These are phyloP conservation scores for Dillenia suffruticosa DNA, from an alignment of 164 flowering plant species.

Conservation along the genomic window DNA sequence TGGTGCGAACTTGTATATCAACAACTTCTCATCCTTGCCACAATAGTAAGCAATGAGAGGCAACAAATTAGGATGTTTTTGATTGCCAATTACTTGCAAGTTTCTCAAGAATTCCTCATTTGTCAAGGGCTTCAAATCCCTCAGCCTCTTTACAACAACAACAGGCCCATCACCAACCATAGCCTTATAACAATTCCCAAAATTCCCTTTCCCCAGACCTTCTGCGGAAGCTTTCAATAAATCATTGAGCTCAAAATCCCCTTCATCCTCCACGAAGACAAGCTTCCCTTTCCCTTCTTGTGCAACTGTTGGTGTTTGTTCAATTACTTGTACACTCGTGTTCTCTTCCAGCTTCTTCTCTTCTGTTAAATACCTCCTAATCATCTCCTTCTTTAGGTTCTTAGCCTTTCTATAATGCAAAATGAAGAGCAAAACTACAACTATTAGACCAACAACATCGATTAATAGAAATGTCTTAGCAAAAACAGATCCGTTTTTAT, in stretches of 20 bases:
- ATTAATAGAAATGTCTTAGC: constrained; percentile 18
- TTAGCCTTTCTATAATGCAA: constrained; percentile 26
- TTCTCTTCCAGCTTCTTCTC: not conserved
- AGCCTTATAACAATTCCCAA: constrained; percentile 56
- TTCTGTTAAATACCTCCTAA: not conserved
- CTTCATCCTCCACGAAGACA: constrained; percentile 23
- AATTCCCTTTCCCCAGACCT: constrained; percentile 57
- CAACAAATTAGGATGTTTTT: constrained; percentile 56
- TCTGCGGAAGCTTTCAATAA: constrained; percentile 68
- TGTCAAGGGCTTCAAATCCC: constrained; percentile 45
- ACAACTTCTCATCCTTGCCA: constrained; percentile 59
- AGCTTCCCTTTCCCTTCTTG: constrained; percentile 35
- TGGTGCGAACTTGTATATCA: constrained; percentile 34
- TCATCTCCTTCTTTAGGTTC: constrained; percentile 15
- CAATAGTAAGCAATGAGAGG: constrained; percentile 53
- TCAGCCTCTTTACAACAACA: constrained; percentile 56
- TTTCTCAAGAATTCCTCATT: constrained; percentile 43
- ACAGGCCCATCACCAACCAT: constrained; percentile 22
- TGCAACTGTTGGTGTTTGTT: not conserved
- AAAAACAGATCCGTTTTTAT: not conserved
- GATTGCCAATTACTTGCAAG: constrained; percentile 25
- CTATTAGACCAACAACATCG: constrained; percentile 22
- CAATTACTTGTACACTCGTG: constrained; percentile 1
- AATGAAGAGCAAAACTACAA: constrained; percentile 24
- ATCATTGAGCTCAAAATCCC: constrained; percentile 39